Evolutionary conservation across 1,139 yeast species (phyloP).

Genomic region (Pneumocystis canis): DNA sequence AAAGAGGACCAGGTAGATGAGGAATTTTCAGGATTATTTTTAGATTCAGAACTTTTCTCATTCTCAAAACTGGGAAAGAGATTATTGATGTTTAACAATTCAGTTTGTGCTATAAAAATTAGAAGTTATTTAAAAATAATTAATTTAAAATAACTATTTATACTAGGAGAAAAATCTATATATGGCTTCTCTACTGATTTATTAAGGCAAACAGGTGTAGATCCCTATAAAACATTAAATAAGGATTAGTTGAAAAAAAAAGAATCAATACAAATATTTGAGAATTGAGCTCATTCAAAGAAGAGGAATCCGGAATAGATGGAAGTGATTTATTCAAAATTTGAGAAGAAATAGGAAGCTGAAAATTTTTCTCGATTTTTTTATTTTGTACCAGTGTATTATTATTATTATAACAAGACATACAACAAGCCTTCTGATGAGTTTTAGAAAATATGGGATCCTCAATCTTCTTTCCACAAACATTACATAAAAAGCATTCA

Average conservation of each 20-base stretch:
- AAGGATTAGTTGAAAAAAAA: background rate
- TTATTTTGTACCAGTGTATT: constrained; percentile 46
- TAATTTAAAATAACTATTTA: background rate
- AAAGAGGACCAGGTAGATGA: background rate
- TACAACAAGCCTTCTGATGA: constrained; percentile 83
- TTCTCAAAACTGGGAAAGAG: background rate
- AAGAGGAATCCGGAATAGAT: background rate
- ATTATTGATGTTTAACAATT: background rate
- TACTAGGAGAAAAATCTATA: background rate
- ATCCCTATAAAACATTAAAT: background rate
- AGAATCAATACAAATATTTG: background rate
- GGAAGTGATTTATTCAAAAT: background rate
- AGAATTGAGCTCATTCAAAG: background rate
- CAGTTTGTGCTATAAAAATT: background rate
- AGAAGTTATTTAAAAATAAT: background rate
- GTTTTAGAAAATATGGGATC: constrained; percentile 88
- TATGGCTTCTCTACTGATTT: background rate
- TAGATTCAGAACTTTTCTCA: background rate
- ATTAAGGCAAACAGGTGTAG: background rate
- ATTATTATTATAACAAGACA: constrained; percentile 78
- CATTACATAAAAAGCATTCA: constrained; percentile 76
- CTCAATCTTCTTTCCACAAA: constrained; percentile 76
- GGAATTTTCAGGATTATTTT: background rate
- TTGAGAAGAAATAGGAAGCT: background rate
- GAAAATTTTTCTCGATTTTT: background rate